Evolutionary conservation across 2,329 filamentous ascomycete genomes (phyloP), one percentile per base, ranked within the genome.

Genomic region (Bisporella sp.): DNA sequence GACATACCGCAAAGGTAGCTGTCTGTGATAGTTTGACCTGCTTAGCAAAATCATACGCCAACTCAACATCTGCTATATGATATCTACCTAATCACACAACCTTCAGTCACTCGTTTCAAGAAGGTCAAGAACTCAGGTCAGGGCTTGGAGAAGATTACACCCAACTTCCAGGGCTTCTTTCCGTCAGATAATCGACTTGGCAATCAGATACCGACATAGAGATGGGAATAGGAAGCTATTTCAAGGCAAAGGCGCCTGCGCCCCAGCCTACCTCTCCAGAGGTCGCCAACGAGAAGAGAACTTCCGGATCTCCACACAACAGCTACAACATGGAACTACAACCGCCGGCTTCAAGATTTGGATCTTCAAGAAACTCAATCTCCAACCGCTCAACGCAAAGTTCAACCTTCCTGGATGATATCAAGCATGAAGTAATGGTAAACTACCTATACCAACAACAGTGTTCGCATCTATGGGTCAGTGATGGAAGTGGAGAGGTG

Each of bases 371-470:
- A 46, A 72, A 72, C 57, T 84, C 79, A 1, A 63, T 77, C 32
- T 76, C 75, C 0, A 73, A 66, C 31, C 69, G 53, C 47, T 66
- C 63, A n/a, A 65, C 67, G 12, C 67, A 67, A 45, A 80, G 75
- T 62, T 79, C 77, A 39, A 68, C 76, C 50, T 76, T 84, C 53
- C 67, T 86, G 8, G 83, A 87, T 53, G 84, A 87, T 55, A 85
- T 89, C 68, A 87, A 85, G 67, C 83, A 89, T 62, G 86, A 90
- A 66, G 84, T 90, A 54, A 90, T 90, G 85, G 85, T 87, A 53
- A 89, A 87, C 68, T 89, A 88, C 65, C 73, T 91, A 30, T 89
- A 89, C 67, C 86, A 90, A 66, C 85, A 90, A 64, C 85, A 89
- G 68, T 89, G 84, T 62, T 78, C 79, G 9, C 78, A 81, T 54